These are phyloP conservation scores for Hypoxylon sp. DNA, from an alignment of 2,329 filamentous ascomycete genomes.

Conservation along the genomic window DNA sequence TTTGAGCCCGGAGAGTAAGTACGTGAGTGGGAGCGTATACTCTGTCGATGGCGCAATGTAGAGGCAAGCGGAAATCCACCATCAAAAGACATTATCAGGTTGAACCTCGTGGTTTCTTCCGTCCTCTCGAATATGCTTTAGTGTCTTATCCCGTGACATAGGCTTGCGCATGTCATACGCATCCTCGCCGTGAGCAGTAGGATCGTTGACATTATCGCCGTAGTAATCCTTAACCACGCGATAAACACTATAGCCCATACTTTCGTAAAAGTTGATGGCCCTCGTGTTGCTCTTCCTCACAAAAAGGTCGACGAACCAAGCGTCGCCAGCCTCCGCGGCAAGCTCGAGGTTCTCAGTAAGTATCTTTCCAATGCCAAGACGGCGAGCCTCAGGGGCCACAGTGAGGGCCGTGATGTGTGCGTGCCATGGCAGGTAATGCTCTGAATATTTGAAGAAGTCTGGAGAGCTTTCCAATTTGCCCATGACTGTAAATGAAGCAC, in stretches of 20 bases:
- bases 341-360: conserved; percentile 85
- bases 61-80: conserved; percentile 12
- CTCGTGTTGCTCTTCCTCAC: conserved; percentile 90
- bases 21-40: conserved; percentile 64
- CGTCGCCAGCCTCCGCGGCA: conserved; percentile 84
- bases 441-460: conserved; percentile 78
- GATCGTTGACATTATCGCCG: conserved; percentile 81
- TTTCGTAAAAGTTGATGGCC: conserved; percentile 90
- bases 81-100: conserved; percentile 88
- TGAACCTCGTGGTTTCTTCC: conserved; percentile 84
- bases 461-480: conserved; percentile 95
- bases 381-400: conserved; percentile 86
- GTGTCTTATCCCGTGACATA: conserved; percentile 82
- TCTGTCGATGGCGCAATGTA: conserved; percentile 62
- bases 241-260: conserved; percentile 93
- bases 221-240: conserved; percentile 93
- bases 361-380: conserved; percentile 88
- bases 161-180: conserved; percentile 98
- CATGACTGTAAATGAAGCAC: conserved; percentile 77
- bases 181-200: conserved; percentile 79
- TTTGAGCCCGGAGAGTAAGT: conserved; percentile 63
- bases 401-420: conserved; percentile 97
- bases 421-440: conserved; percentile 99
- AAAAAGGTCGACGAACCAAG: conserved; percentile 97
- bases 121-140: conserved; percentile 82